Evolutionary conservation across 2,329 filamentous ascomycete genomes (phyloP).

Genomic region (Stagonosporopsis rhizophila): DNA sequence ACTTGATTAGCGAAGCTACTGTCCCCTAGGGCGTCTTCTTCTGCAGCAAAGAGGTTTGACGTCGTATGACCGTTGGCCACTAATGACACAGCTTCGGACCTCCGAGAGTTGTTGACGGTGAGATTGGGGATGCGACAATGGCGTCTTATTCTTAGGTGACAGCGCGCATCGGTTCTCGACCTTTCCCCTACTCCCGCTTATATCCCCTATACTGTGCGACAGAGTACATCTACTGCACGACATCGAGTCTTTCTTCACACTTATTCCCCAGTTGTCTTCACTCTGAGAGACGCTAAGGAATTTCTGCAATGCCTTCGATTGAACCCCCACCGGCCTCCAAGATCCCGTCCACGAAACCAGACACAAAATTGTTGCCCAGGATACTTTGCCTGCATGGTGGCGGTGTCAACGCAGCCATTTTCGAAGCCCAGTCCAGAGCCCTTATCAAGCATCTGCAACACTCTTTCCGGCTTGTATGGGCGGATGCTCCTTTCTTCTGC

Average conservation of each 20-base stretch:
- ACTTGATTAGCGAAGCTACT: not conserved
- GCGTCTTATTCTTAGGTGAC: constrained; percentile 17
- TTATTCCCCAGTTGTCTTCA: not conserved
- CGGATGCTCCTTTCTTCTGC: constrained; percentile 71
- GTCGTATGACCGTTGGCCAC: not conserved
- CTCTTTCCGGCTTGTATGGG: constrained; percentile 75
- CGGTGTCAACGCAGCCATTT: constrained; percentile 74
- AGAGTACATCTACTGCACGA: not conserved
- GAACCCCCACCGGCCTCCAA: constrained; percentile 22
- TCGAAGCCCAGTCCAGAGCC: constrained; percentile 70
- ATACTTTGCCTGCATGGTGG: constrained; percentile 84
- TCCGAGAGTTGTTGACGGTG: constrained; percentile 2
- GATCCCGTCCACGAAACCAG: constrained; percentile 34
- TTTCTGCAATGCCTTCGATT: constrained; percentile 8
- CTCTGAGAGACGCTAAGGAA: too few species aligned
- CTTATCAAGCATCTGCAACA: constrained; percentile 59
- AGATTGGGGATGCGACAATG: constrained; percentile 8
- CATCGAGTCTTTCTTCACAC: not conserved
- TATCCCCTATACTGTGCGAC: not conserved
- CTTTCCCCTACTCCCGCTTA: not conserved
- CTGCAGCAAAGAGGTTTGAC: not conserved
- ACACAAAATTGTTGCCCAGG: constrained; percentile 59
- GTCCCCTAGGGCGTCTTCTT: too few species aligned
- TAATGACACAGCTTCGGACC: constrained; percentile 4
- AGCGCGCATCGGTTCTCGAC: not conserved